Base-by-base conservation (phyloP, 306 rosid species). In the Cicer chorassanicum region DNA sequence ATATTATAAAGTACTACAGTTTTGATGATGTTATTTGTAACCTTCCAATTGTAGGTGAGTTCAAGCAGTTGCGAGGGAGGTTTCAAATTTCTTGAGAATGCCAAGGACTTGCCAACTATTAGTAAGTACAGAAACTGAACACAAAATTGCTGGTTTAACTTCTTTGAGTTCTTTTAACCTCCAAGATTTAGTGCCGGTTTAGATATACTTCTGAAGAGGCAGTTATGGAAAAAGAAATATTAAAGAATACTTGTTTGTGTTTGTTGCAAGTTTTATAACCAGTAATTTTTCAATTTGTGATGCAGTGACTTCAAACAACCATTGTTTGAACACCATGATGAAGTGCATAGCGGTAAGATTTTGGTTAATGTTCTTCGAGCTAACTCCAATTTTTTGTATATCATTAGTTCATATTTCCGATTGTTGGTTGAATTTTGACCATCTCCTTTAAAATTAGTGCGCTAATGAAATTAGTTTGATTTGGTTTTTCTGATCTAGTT, bases 261-360 rank as follows among this genome's bases (percentile, higher is more conserved):
- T 45, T 44, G 16, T 11, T 8, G n/a, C 53, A 56, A 55, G 67
- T 70, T 51, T 77, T 69, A 70, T 81, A 41, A 69, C 61, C 50
- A 13, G 14, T 53, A 53, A 36, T 3, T 68, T 53, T 72, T 12
- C 76, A 72, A 61, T 40, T 72, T 83, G 62, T 78, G 2, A 74
- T 79, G 82, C 82, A 94, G 99, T 94, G 95, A 90, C 94, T 78
- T 94, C 99, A 76, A 83, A 76, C 73, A 53, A 74, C 55, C 82
- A 92, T 78, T 91, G 97, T 86, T 76, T 90, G 78, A 89, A 83
- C 86, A 90, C 92, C 72, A 85, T 83, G 88, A 90, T 94, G 99
- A 90, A 89, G 89, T 94, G 99, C 88, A 92, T 94, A 84, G 88
- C 91, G 72, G 99, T 94, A 83, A 87, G 94, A 70, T 55, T 79